Evolutionary conservation across 2,329 filamentous ascomycete genomes (phyloP), one percentile per base, ranked within the genome.

Genomic region (Ceratocystis papillata): DNA sequence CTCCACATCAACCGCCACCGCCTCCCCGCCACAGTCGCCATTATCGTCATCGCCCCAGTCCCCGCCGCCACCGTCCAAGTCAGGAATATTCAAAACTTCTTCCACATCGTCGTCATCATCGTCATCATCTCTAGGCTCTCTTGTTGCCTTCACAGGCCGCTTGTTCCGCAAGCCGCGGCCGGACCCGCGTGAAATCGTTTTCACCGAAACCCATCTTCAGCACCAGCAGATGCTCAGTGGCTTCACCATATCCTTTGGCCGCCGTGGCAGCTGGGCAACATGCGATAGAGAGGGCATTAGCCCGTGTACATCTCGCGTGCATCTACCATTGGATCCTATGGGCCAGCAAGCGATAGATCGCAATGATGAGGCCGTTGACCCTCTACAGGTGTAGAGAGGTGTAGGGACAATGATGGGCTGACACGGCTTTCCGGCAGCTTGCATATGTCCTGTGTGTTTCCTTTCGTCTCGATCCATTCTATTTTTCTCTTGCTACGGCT

Each of bases 211-310:
- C 64, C 80, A 80, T 71, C 73, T 79, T 20, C 73, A 74, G 65
- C 77, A 80, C 70, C 79, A 79, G 70, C 76, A 79, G 72, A 74
- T 78, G 72, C 74, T 81, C 46, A 74, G 74, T 67, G 72, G 76
- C 66, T 81, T 79, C 73, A 77, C 74, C 66, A 76, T 79, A 71
- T 77, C 75, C 10, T 81, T 81, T 69, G 79, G 79, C 48, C 72
- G 76, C 41, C 73, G 71, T 46, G 57, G 45, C n/a, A 55, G 67
- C 44, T 61, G 63, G 67, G 46, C 63, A 10, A 69, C 66, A 15
- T 46, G 61, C 37, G 68, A 68, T 25, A 45, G 60, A 46, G 64
- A 65, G 28, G 64, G 59, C 48, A 57, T 69, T 12, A 67, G 66
- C 64, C 66, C 68, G 22, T 64, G 59, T 30, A 64, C 67, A 5